These are phyloP conservation scores for Mucor saturninus DNA, from an alignment of 371 early-diverging fungal species.

Conservation along the genomic window DNA sequence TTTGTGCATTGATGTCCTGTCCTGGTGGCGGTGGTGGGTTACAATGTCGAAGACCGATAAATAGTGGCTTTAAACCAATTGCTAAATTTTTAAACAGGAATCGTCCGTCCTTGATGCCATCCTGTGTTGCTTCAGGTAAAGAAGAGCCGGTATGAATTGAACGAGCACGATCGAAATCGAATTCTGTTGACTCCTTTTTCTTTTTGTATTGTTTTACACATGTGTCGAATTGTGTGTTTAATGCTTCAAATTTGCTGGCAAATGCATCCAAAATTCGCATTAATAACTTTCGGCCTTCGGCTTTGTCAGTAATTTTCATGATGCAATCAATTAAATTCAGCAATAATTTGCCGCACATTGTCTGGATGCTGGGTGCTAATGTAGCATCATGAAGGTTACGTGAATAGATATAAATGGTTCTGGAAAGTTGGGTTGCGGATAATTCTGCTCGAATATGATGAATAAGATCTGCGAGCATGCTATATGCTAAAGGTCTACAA, in stretches of 20 bases:
- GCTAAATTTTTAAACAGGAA: conserved; percentile 88
- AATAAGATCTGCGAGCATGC: conserved; percentile 94
- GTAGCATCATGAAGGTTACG: conserved; percentile 88
- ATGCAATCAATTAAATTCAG: conserved; percentile 90
- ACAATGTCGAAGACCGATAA: conserved; percentile 75
- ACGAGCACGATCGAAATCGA: conserved; percentile 81
- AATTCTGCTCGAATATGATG: conserved; percentile 92
- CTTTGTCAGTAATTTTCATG: conserved; percentile 69
- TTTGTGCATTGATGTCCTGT: conserved; percentile 37
- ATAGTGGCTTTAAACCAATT: conserved; percentile 82
- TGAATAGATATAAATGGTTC: conserved; percentile 88
- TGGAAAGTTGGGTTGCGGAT: conserved; percentile 74
- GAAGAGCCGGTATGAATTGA: conserved; percentile 75
- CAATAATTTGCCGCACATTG: conserved; percentile 95
- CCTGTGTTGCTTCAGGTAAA: conserved; percentile 66
- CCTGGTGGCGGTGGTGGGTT: conserved; percentile 66
- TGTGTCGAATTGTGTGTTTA: conserved; percentile 65
- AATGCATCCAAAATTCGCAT: conserved; percentile 87
- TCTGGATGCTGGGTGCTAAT: conserved; percentile 89
- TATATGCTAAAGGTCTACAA: conserved; percentile 85
- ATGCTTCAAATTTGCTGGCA: conserved; percentile 75
- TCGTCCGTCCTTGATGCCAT: conserved; percentile 78
- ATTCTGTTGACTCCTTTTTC: conserved; percentile 44
- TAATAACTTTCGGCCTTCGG: conserved; percentile 74
- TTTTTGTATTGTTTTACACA: conserved; percentile 59